Conservation (phyloP, 2,329 filamentous ascomycete species). For the Trichoderma asperellum region DNA sequence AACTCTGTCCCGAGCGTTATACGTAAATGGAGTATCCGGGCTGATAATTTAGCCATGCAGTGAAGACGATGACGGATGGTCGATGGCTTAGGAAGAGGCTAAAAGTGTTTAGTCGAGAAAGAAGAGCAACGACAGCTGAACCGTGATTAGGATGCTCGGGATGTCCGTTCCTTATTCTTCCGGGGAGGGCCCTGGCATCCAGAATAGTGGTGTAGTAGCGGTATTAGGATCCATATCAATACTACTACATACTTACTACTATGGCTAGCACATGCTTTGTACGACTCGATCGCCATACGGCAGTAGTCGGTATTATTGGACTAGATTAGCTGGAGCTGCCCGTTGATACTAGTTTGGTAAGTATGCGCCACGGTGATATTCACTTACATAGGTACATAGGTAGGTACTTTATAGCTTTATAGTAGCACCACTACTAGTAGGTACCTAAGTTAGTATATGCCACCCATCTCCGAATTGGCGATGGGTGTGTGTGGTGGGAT, state of each 20-base stretch:
- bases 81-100: slow-evolving; percentile 5
- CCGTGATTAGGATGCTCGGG: background rate
- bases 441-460: background rate
- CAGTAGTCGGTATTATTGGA: background rate
- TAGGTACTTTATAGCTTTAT: background rate
- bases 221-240: too few relatives aligned
- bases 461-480: background rate
- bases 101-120: background rate
- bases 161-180: slow-evolving; percentile 15
- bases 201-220: background rate
- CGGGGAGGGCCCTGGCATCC: background rate
- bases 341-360: background rate
- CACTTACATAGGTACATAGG: background rate
- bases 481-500: background rate
- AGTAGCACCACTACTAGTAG: background rate
- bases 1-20: background rate
- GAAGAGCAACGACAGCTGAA: background rate
- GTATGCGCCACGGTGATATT: background rate
- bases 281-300: background rate
- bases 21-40: background rate
- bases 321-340: background rate
- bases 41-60: background rate
- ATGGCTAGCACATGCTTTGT: background rate
- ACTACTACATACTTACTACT: too few relatives aligned
- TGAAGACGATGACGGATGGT: slow-evolving; percentile 4